Evolutionary conservation across 2,329 filamentous ascomycete species (phyloP).

Genomic region (Pestalotiopsis sp.): DNA sequence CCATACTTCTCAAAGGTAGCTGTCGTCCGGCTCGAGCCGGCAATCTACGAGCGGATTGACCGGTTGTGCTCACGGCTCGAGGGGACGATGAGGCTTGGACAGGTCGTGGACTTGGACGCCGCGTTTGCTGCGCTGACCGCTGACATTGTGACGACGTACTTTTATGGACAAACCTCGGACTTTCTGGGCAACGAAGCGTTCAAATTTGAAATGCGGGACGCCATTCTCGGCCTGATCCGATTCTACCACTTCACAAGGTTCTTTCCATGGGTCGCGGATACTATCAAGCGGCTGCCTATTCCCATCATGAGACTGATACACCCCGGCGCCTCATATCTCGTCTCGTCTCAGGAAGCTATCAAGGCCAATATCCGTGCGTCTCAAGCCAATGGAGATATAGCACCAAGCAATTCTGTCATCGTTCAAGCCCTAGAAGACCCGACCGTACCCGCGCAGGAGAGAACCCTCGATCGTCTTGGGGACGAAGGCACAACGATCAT

Average conservation of each 20-base stretch:
- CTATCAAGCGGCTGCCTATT: neutral
- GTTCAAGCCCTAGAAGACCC: slow-evolving; percentile 3
- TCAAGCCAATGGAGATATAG: neutral
- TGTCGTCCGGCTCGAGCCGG: slow-evolving; percentile 18
- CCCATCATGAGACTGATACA: neutral
- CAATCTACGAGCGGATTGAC: slow-evolving; percentile 19
- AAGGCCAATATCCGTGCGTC: neutral
- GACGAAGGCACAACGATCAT: slow-evolving; percentile 4
- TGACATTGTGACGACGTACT: slow-evolving; percentile 9
- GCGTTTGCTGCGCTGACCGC: slow-evolving; percentile 6
- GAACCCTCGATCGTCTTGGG: neutral
- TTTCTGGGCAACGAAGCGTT: neutral
- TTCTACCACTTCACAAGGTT: neutral
- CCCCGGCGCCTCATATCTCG: neutral
- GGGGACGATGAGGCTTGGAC: neutral
- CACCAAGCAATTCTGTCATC: neutral
- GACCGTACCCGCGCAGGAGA: neutral
- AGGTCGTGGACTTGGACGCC: neutral
- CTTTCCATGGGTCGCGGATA: neutral
- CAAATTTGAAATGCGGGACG: neutral
- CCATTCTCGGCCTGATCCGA: neutral
- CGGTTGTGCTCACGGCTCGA: neutral
- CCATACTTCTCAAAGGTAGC: slow-evolving; percentile 28
- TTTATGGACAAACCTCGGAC: neutral
- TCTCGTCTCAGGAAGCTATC: neutral